Conservation (phyloP, 345 rosid species). For the Salix dunnii region DNA sequence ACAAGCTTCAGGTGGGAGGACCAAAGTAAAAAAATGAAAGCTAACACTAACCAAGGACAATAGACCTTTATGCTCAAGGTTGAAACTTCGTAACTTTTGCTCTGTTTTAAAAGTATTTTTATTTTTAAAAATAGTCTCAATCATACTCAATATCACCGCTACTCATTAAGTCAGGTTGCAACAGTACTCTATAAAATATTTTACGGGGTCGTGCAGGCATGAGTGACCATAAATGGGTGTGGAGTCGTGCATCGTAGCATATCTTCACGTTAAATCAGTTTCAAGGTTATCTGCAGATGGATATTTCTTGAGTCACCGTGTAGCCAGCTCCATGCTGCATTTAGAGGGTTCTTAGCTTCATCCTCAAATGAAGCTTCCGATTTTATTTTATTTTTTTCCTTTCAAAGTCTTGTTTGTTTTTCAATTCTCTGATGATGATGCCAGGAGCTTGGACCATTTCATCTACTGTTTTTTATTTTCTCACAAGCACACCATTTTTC, state of each 20-base stretch:
- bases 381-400: background rate
- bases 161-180: background rate
- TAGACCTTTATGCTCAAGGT: background rate
- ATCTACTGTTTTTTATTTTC: background rate
- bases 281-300: background rate
- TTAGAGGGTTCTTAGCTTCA: background rate
- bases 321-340: background rate
- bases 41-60: too few relatives aligned
- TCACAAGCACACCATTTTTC: too few relatives aligned
- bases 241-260: constrained; percentile 11
- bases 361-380: background rate
- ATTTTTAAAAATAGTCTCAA: too few relatives aligned
- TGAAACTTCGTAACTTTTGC: background rate
- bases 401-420: too few relatives aligned
- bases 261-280: constrained; percentile 9
- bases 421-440: background rate
- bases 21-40: background rate
- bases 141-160: background rate
- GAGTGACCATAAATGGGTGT: constrained; percentile 5
- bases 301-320: background rate
- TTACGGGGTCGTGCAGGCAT: background rate
- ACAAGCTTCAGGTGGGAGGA: background rate
- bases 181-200: background rate
- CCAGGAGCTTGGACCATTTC: background rate
- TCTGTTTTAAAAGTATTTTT: too few relatives aligned